Percentiles rank a stretch among this genome's conserved stretches.
phyloP scores from a whole-genome alignment of 805 yeast genomes.

The Martiniozyma abietophila region DNA sequence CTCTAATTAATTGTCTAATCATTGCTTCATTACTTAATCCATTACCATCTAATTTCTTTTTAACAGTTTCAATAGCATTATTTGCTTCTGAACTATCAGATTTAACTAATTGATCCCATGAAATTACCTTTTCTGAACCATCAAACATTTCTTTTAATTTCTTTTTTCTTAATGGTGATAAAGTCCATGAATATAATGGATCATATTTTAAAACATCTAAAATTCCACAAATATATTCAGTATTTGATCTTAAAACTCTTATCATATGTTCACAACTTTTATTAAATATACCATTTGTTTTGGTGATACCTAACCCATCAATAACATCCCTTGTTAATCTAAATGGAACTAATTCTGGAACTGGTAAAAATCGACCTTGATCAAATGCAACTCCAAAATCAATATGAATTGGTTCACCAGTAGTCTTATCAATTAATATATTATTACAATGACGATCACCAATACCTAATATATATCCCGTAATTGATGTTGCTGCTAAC shows the following conservation, averaged over 20 bases:
- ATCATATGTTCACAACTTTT: constrained; percentile 68
- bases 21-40: constrained; percentile 77
- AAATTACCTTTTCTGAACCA: constrained; percentile 12
- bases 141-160: constrained; percentile 37
- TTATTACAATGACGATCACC: constrained; percentile 96
- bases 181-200: constrained; percentile 86
- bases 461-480: constrained; percentile 81
- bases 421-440: constrained; percentile 64
- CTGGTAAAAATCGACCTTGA: constrained; percentile 73
- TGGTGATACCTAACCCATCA: constrained; percentile 90
- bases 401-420: constrained; percentile 93
- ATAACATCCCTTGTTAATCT: constrained; percentile 82
- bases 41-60: constrained; percentile 54
- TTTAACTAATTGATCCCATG: constrained; percentile 16
- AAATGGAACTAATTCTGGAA: constrained; percentile 94
- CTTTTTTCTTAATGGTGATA: constrained; percentile 62
- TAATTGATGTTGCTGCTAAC: constrained; percentile 74
- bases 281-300: constrained; percentile 68
- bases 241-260: constrained; percentile 53
- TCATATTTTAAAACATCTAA: constrained; percentile 84
- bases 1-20: constrained; percentile 69
- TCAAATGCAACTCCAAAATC: constrained; percentile 96
- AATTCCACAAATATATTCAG: constrained; percentile 66
- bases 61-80: constrained; percentile 65
- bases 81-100: constrained; percentile 54